These are phyloP conservation scores for Benincasa hispida DNA, from an alignment of 306 rosid species.

Conservation along the genomic window DNA sequence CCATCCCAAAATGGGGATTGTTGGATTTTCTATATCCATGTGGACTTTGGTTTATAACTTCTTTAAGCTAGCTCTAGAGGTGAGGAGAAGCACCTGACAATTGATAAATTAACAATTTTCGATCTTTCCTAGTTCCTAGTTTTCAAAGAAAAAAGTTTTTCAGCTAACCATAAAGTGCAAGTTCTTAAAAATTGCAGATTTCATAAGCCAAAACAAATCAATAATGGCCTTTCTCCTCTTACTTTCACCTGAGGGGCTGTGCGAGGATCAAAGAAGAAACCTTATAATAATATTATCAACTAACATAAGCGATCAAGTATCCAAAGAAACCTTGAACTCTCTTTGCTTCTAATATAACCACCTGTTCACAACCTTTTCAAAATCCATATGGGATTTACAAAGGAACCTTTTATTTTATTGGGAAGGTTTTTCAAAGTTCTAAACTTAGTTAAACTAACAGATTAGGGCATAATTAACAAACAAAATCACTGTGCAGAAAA, in stretches of 20 bases:
- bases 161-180: no score
- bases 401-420: background rate
- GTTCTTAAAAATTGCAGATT: no score
- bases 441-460: background rate
- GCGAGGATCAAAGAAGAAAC: no score
- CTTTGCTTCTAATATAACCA: background rate
- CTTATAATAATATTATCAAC: background rate
- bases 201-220: no score
- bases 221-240: no score
- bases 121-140: background rate
- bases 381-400: background rate
- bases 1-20: background rate
- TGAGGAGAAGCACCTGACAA: background rate
- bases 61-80: background rate
- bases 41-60: background rate
- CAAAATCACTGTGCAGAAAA: conserved; percentile 24
- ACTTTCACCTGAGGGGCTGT: no score
- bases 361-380: background rate
- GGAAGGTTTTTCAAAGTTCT: background rate
- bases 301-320: background rate
- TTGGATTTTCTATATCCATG: background rate
- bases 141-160: no score
- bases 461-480: background rate
- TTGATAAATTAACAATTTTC: background rate
- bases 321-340: background rate